Percentiles rank a stretch among this genome's conserved stretches.
Evolutionary conservation across 2,329 filamentous ascomycete species (phyloP).

Genomic region (Calycina herbarum): DNA sequence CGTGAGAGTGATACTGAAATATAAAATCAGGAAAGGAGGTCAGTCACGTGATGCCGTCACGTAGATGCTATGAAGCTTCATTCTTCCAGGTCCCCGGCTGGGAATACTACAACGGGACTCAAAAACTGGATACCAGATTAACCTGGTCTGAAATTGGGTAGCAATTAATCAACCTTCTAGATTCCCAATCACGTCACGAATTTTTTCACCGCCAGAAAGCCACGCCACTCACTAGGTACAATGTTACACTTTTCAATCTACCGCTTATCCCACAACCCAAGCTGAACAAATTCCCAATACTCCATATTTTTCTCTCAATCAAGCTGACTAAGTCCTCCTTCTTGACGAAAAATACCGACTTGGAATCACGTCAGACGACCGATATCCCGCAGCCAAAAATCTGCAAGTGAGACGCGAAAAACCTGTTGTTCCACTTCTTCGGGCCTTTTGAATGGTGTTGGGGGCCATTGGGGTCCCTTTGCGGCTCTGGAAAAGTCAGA

Average conservation of each 20-base stretch:
- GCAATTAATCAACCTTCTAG: neutral
- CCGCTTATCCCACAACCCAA: neutral
- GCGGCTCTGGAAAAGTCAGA: neutral
- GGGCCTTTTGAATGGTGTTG: neutral
- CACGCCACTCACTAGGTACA: neutral
- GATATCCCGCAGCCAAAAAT: neutral
- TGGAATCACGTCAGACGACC: neutral
- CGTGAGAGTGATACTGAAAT: no score
- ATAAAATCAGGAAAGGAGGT: neutral
- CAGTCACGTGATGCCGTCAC: neutral
- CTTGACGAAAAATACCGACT: neutral
- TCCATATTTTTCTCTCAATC: neutral
- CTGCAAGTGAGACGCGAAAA: neutral
- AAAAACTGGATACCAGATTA: neutral
- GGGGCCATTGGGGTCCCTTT: slow-evolving; percentile 1
- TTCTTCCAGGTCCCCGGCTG: neutral
- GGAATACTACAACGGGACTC: neutral
- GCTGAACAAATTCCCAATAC: neutral
- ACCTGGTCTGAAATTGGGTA: neutral
- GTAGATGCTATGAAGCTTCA: neutral
- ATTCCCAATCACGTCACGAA: neutral
- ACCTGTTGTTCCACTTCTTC: neutral
- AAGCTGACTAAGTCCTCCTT: neutral
- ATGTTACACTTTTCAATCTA: neutral
- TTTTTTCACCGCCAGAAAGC: neutral